Conservation (phyloP, 352 stramenopile genomes). For the Phytopythium aichiense region DNA sequence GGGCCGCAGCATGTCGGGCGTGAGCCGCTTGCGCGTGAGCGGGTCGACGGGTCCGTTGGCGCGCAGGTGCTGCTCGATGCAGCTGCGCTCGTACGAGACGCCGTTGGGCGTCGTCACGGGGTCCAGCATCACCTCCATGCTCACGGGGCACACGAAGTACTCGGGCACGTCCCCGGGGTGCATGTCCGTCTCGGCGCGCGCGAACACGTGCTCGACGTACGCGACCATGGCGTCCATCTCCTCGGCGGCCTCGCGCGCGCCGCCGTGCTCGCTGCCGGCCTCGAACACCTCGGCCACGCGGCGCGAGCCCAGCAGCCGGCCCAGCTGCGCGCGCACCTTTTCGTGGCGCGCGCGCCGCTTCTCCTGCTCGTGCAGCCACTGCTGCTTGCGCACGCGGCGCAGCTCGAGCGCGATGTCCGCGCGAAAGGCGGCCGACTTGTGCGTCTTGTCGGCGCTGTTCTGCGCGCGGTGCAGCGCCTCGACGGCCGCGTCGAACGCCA, state of each 20-base stretch:
- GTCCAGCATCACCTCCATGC: slow-evolving; percentile 82
- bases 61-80: slow-evolving; percentile 62
- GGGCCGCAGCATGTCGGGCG: slow-evolving; percentile 63
- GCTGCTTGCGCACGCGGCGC: slow-evolving; percentile 54
- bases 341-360: slow-evolving; percentile 36
- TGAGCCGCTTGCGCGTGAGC: slow-evolving; percentile 60
- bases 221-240: slow-evolving; percentile 47
- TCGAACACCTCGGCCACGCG: slow-evolving; percentile 24
- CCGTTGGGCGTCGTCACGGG: slow-evolving; percentile 76
- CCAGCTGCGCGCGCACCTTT: slow-evolving; percentile 33
- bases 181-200: slow-evolving; percentile 39
- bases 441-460: slow-evolving; percentile 45
- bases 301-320: slow-evolving; percentile 25
- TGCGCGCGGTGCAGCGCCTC: slow-evolving; percentile 47
- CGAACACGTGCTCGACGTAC: slow-evolving; percentile 57
- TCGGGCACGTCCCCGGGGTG: slow-evolving; percentile 58
- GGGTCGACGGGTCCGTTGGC: slow-evolving; percentile 68
- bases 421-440: slow-evolving; percentile 50
- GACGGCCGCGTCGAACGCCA: slow-evolving; percentile 46
- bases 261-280: not conserved
- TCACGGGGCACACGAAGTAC: slow-evolving; percentile 79
- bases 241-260: slow-evolving; percentile 10
- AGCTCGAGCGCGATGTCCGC: slow-evolving; percentile 59
- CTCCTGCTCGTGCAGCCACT: slow-evolving; percentile 51
- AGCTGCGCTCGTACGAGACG: slow-evolving; percentile 72